These are phyloP conservation scores for Leptomonas pyrrhocoris DNA, from an alignment of 208 protist genomes.

Conservation along the genomic window DNA sequence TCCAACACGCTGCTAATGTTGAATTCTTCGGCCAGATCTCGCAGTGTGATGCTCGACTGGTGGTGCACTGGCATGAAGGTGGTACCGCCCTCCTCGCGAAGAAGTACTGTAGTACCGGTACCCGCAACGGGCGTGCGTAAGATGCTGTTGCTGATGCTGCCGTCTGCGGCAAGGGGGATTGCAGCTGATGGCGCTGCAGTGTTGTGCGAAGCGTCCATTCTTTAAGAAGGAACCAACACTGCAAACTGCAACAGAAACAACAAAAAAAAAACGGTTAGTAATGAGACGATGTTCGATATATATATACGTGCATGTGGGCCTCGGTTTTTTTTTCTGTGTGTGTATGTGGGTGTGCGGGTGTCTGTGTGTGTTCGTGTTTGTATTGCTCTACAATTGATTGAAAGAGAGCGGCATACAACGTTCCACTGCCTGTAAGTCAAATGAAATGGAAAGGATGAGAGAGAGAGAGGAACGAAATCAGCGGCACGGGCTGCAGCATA, in stretches of 20 bases:
- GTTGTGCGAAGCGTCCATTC: background rate
- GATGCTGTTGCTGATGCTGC: constrained; percentile 2
- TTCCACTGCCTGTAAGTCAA: too few relatives aligned
- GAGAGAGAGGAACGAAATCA: too few relatives aligned
- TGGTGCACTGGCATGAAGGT: constrained; percentile 57
- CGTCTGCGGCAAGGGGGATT: background rate
- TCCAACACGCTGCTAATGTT: constrained; percentile 85
- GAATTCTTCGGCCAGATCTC: constrained; percentile 77
- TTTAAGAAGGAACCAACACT: background rate
- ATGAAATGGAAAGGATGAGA: too few relatives aligned
- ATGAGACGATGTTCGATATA: background rate
- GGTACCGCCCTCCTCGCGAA: constrained; percentile 47
- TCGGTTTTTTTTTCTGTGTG: too few relatives aligned
- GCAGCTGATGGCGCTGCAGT: background rate
- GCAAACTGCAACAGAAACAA: background rate
- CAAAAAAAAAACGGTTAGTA: background rate
- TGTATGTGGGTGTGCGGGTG: too few relatives aligned
- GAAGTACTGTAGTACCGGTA: constrained; percentile 49
- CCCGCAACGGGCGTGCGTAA: constrained; percentile 14
- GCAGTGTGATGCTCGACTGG: constrained; percentile 61
- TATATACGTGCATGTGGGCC: too few relatives aligned
- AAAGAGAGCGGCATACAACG: too few relatives aligned
- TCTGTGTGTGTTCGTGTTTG: too few relatives aligned
- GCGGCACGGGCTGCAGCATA: too few relatives aligned
- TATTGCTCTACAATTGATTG: too few relatives aligned